phyloP scores from a whole-genome alignment of 495 filamentous ascomycete species.

The Ascobolus immersus region DNA sequence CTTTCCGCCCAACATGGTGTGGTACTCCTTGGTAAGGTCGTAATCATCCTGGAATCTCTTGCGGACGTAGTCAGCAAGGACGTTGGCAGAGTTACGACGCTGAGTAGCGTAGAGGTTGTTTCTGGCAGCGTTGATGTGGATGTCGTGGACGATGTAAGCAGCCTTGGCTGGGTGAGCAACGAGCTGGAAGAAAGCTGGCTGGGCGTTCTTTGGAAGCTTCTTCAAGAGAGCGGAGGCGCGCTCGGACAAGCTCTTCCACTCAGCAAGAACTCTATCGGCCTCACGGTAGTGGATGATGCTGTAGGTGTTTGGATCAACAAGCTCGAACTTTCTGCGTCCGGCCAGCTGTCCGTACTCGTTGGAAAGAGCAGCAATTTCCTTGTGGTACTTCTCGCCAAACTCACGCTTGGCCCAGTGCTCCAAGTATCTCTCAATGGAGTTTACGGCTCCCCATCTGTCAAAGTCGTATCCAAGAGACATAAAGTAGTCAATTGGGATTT shows the following conservation, averaged over 20 bases:
- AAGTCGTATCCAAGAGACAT: constrained; percentile 42
- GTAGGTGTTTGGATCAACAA: constrained; percentile 36
- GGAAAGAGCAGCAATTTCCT: constrained; percentile 29
- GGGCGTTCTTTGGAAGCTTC: constrained; percentile 21
- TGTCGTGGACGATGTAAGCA: constrained; percentile 32
- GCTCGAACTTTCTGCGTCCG: constrained; percentile 40
- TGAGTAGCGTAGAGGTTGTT: constrained; percentile 40
- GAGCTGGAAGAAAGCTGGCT: constrained; percentile 43
- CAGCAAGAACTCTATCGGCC: constrained; percentile 34
- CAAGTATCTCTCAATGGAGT: constrained; percentile 31
- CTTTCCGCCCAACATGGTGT: constrained; percentile 37
- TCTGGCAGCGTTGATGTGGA: constrained; percentile 33
- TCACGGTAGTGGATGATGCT: constrained; percentile 46
- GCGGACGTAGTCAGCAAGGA: constrained; percentile 31
- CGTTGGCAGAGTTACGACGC: constrained; percentile 39
- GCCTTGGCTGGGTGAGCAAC: constrained; percentile 41
- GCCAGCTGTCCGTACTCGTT: constrained; percentile 37
- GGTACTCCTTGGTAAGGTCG: constrained; percentile 33
- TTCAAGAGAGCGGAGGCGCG: constrained; percentile 32
- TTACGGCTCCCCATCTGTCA: constrained; percentile 23
- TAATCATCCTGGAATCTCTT: constrained; percentile 34
- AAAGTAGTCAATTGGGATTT: constrained; percentile 42
- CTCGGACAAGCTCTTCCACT: constrained; percentile 32
- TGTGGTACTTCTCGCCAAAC: constrained; percentile 27
- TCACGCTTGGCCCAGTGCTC: constrained; percentile 31